Percentiles rank a stretch among this genome's conserved stretches.
These are phyloP conservation scores for Fusarium heterosporum DNA, from an alignment of 2,329 filamentous ascomycete species.

Conservation along the genomic window DNA sequence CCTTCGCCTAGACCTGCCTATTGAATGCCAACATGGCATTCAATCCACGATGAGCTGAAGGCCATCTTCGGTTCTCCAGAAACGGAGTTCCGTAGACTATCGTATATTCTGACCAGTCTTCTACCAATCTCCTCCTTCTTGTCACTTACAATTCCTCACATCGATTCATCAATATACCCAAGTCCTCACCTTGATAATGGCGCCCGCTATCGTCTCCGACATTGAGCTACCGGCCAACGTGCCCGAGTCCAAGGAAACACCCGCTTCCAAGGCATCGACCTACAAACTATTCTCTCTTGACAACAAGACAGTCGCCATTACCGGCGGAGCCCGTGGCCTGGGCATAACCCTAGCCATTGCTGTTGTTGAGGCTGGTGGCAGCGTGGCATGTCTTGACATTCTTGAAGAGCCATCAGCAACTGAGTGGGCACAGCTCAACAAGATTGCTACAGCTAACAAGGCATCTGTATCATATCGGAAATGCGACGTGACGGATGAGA, in stretches of 20 bases:
- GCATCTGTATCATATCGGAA: slow-evolving; percentile 55
- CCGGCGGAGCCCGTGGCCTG: slow-evolving; percentile 63
- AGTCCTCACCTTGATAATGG: slow-evolving; percentile 27
- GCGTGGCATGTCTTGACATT: slow-evolving; percentile 62
- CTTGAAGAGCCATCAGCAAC: slow-evolving; percentile 51
- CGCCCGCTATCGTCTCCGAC: slow-evolving; percentile 48
- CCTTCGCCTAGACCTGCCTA: slow-evolving; percentile 34
- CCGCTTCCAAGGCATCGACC: slow-evolving; percentile 46
- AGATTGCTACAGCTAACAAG: slow-evolving; percentile 53
- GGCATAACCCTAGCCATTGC: slow-evolving; percentile 63
- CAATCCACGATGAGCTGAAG: neutral
- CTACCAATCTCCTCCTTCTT: neutral
- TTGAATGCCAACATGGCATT: neutral
- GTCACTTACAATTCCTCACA: neutral
- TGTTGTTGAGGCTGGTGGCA: slow-evolving; percentile 61
- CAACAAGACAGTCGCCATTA: slow-evolving; percentile 60
- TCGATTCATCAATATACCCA: neutral
- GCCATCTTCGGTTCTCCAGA: neutral
- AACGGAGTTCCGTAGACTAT: slow-evolving; percentile 15
- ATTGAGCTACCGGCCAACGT: slow-evolving; percentile 46
- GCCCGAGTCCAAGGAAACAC: slow-evolving; percentile 50
- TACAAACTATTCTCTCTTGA: slow-evolving; percentile 59
- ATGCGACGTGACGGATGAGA: slow-evolving; percentile 62
- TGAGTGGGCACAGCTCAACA: slow-evolving; percentile 58
- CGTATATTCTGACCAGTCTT: slow-evolving; percentile 16